Percentiles rank a stretch among this genome's conserved stretches.
Evolutionary conservation across 2,329 filamentous ascomycete species (phyloP).

Genomic region (Ophiostoma quercus): DNA sequence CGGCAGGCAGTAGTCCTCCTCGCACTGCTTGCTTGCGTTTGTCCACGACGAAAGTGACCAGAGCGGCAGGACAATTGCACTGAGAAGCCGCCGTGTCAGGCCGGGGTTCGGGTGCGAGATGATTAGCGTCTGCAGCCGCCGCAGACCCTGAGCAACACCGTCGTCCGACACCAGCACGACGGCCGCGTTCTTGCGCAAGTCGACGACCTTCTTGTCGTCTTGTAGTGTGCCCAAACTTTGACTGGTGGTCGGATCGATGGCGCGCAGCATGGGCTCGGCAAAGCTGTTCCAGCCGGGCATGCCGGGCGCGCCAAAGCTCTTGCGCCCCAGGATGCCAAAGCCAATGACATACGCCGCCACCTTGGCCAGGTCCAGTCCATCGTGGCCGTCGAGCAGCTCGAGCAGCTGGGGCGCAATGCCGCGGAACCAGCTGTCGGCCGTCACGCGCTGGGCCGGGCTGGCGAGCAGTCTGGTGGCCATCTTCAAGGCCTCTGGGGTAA

Average conservation of each 20-base stretch:
- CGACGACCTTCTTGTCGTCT: constrained; percentile 44
- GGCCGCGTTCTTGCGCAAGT: constrained; percentile 39
- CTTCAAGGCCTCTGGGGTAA: constrained; percentile 63
- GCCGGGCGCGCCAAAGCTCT: constrained; percentile 59
- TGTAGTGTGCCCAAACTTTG: not conserved
- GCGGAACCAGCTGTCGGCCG: constrained; percentile 54
- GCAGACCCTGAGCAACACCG: constrained; percentile 48
- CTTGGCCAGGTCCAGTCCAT: constrained; percentile 53
- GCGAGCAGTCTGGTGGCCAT: constrained; percentile 59
- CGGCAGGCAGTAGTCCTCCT: constrained; percentile 41
- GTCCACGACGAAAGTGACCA: constrained; percentile 58
- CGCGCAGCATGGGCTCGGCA: constrained; percentile 51
- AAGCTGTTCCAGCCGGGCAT: constrained; percentile 58
- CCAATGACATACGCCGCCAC: constrained; percentile 59
- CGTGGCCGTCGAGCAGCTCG: constrained; percentile 54
- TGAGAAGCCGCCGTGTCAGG: constrained; percentile 56
- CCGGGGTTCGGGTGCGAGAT: constrained; percentile 63
- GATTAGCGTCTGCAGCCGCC: constrained; percentile 51
- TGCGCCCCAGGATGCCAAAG: constrained; percentile 61
- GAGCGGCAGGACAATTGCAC: constrained; percentile 54
- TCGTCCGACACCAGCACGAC: constrained; percentile 43
- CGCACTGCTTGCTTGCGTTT: constrained; percentile 30
- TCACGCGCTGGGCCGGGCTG: constrained; percentile 51
- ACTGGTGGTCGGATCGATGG: constrained; percentile 43
- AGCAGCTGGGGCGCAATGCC: constrained; percentile 58